Evolutionary conservation across 2,329 filamentous ascomycete species (phyloP).

Genomic region (Drechslera avenae): DNA sequence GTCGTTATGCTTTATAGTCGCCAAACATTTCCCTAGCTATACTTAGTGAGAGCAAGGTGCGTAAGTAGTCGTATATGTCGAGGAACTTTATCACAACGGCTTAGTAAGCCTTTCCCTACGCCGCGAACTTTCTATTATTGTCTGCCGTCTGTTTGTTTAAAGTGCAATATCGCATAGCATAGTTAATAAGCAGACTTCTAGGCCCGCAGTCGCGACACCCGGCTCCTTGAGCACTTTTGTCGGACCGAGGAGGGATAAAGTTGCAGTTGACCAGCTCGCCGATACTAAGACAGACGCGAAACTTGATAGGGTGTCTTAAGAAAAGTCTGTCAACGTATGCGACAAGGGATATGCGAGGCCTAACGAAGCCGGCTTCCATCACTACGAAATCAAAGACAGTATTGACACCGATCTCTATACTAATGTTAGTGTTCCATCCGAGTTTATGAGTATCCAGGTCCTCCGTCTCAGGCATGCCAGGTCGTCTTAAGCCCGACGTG

Average conservation of each 20-base stretch:
- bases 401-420: constrained; percentile 62
- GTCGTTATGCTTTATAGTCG: constrained; percentile 60
- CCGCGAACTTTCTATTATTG: constrained; percentile 58
- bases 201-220: constrained; percentile 63
- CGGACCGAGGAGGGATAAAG: constrained; percentile 60
- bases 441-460: constrained; percentile 51
- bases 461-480: constrained; percentile 29
- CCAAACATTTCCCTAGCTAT: constrained; percentile 66
- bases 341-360: constrained; percentile 63
- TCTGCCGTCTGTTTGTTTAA: constrained; percentile 58
- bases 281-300: constrained; percentile 66
- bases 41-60: constrained; percentile 59
- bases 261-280: constrained; percentile 66
- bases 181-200: constrained; percentile 63
- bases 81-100: constrained; percentile 60
- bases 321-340: constrained; percentile 63
- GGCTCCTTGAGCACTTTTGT: constrained; percentile 46
- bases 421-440: constrained; percentile 62
- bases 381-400: constrained; percentile 64
- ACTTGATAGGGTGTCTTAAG: constrained; percentile 61
- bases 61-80: constrained; percentile 56
- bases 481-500: constrained; percentile 55
- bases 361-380: constrained; percentile 61
- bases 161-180: constrained; percentile 61
- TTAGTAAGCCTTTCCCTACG: constrained; percentile 57